Base-by-base conservation (phyloP, 768 basidiomycete genomes). In the Amanita rubescens region DNA sequence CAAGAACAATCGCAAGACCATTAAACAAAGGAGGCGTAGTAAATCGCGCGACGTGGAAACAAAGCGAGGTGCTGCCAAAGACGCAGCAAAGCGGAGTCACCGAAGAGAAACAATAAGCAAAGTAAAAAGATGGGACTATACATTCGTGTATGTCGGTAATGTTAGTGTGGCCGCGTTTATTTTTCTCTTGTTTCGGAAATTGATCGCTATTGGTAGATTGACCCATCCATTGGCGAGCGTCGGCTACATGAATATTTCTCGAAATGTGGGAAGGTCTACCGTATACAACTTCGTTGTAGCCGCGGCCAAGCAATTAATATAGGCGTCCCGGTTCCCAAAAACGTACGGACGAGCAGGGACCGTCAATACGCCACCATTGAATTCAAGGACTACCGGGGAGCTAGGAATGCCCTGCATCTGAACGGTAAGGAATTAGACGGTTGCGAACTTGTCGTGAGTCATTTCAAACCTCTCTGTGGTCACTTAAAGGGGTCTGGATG, bases 131-230 rank as follows among this genome's bases (percentile, higher is more conserved):
- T 37, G 41, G 41, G 50, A 54, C 19, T 63, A 62, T 52, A 65
- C 63, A 30, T 70, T 68, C 54, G 72, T 80, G 20, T 85, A 71
- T 58, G 78, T 84, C 17, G 84, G 85, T 37, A 86, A 86, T 61
- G 85, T 86, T 59, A 56, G 81, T 69, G 12, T 10, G 20, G 47
- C 33, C 17, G 11, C 5, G 5, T 34, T 8, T 9, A 32, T 45
- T 39, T 22, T 7, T 49, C 42, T 43, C 20, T 10, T 30, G 41
- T 43, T 47, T 7, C n/a, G 50, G 30, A 51, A 10, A 19, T 58
- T 54, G 49, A 30, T 41, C 19, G 32, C 53, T 42, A 34, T 50
- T 44, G 32, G 54, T 55, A 74, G 71, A 45, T 75, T 27, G 61
- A 69, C 39, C 66, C 72, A 9, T 58, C 63, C 2, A 70, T 75